Evolutionary conservation across 1,284 basidiomycete species (phyloP).

Genomic region (Marasmius sp.): DNA sequence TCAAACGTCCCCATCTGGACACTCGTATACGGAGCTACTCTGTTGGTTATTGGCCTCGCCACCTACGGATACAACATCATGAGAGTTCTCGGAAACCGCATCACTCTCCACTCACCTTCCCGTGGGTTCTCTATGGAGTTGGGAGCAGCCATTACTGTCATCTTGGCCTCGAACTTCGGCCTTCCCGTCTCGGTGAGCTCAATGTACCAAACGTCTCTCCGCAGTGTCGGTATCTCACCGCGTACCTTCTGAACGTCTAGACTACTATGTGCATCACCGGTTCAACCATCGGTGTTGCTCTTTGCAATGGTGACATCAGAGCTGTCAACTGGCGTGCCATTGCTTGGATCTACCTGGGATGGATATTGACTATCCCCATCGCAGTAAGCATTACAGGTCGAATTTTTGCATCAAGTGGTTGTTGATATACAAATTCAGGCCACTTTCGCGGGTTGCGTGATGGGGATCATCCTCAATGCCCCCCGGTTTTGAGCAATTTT

Average conservation of each 20-base stretch:
- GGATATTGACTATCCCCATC: slow-evolving; percentile 3
- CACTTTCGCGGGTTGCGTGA: slow-evolving; percentile 22
- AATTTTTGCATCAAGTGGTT: slow-evolving; percentile 20
- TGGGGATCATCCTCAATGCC: slow-evolving; percentile 30
- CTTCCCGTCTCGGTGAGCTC: slow-evolving; percentile 24
- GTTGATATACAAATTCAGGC: not conserved
- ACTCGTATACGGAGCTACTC: slow-evolving; percentile 24
- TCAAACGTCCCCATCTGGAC: slow-evolving; percentile 25
- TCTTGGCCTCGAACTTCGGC: slow-evolving; percentile 29
- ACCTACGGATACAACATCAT: slow-evolving; percentile 30
- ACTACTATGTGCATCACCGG: slow-evolving; percentile 33
- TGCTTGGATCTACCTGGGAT: slow-evolving; percentile 3
- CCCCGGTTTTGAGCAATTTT: slow-evolving; percentile 19
- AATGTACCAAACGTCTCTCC: not conserved
- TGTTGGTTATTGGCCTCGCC: slow-evolving; percentile 25
- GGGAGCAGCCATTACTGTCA: slow-evolving; percentile 27
- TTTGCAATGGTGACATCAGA: slow-evolving; percentile 29
- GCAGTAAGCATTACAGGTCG: slow-evolving; percentile 21
- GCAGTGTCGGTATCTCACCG: not conserved
- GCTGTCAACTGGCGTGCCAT: slow-evolving; percentile 22
- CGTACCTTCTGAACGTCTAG: not conserved
- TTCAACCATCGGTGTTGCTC: slow-evolving; percentile 26
- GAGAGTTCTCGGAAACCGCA: slow-evolving; percentile 29
- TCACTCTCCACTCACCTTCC: slow-evolving; percentile 29
- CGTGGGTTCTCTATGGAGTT: slow-evolving; percentile 31